A percentile compares a stretch with the other conserved stretches of the same genome.
phyloP scores from a whole-genome alignment of 2,329 filamentous ascomycete species.

The Epichloe sibirici region DNA sequence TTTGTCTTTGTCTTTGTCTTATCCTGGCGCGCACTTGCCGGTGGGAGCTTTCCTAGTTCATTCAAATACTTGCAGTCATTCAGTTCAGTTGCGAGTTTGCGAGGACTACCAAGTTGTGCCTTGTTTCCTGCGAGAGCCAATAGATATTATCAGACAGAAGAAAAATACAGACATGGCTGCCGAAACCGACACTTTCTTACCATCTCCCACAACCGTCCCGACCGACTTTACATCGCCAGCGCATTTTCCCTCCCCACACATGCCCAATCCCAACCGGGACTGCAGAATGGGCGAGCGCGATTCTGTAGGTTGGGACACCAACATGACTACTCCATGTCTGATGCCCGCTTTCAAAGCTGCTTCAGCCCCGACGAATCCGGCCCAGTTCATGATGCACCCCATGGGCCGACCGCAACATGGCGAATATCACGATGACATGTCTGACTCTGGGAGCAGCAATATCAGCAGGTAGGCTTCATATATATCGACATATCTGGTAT shows the following conservation, averaged over 20 bases:
- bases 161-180: constrained; percentile 15
- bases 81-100: no score
- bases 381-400: constrained; percentile 1
- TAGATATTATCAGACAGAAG: background rate
- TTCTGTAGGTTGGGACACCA: constrained; percentile 19
- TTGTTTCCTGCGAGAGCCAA: no score
- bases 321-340: constrained; percentile 11
- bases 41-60: no score
- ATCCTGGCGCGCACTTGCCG: no score
- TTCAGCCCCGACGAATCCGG: background rate
- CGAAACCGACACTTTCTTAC: constrained; percentile 21
- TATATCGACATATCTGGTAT: background rate
- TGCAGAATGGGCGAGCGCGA: constrained; percentile 9
- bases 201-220: constrained; percentile 20
- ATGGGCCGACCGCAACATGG: background rate
- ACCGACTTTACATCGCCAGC: constrained; percentile 17
- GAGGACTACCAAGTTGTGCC: no score
- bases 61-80: no score
- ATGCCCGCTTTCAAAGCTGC: background rate
- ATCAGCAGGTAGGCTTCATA: constrained; percentile 4
- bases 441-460: constrained; percentile 8
- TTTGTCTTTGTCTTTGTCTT: no score
- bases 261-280: constrained; percentile 9
- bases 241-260: constrained; percentile 10
- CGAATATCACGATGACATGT: constrained; percentile 8